Evolutionary conservation across 805 yeast species (phyloP), one percentile per base, ranked within the genome.

Genomic region (Ogataea neopini): DNA sequence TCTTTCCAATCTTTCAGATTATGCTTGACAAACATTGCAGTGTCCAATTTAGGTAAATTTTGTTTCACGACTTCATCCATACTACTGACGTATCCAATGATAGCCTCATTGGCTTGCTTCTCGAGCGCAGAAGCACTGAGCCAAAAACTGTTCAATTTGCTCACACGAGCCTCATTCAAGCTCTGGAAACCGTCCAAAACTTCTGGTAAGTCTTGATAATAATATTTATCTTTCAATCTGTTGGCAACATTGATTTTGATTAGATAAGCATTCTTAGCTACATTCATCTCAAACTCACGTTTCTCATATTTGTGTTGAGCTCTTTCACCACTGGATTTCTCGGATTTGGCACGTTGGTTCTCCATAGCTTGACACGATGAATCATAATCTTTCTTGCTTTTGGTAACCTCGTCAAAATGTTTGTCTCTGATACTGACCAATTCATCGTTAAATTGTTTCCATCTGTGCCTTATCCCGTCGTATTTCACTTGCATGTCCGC

Each of bases 21-120:
- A 68, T 94, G 99, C 61, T 90, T 90, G 47, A 90, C 82, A 67
- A 83, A 94, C 97, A 94, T 92, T 28, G 88, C 84, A 0, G 91
- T 80, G 67, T 90, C 97, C 43, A 89, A 69, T 35, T 70, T 71
- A 1, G 95, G 91, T 41, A 76, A 69, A 65, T 94, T 94, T 60
- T 83, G 86, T 20, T 72, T 75, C 3, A 89, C 74, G 8, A 87
- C 81, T 6, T 63, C 63, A 53, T 78, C 81, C 44, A 83, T 75
- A 6, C 69, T 63, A 30, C 74, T 75, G 40, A 75, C 58, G 35
- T 71, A 66, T 17, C 75, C 77, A 54, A 78, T 71, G 26, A 79
- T 70, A 20, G 74, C 66, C 45, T 74, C 80, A 46, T 61, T 58
- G 13, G 75, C 59, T 48, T 70, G 70, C 19, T 73, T 62, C 67